phyloP scores from a whole-genome alignment of 192 early-diverging fungal genomes.

The Entophlyctis luteolus region DNA sequence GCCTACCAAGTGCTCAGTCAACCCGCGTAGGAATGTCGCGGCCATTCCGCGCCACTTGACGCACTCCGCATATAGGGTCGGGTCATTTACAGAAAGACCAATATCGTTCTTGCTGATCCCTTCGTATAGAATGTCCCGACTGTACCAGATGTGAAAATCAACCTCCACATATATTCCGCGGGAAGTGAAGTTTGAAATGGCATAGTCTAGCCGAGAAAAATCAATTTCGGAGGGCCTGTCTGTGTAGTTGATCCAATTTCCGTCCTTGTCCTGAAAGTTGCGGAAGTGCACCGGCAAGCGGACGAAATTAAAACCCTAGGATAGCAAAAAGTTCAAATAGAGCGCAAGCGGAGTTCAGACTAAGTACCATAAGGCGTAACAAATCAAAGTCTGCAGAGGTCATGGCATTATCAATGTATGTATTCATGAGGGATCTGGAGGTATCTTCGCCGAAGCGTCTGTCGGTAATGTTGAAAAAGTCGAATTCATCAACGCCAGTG shows the following conservation, averaged over 20 bases:
- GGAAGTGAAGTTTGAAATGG: not conserved
- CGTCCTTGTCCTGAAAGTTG: not conserved
- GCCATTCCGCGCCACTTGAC: not conserved
- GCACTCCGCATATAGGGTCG: not conserved
- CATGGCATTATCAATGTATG: not conserved
- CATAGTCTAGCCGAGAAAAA: not conserved
- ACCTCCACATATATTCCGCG: not conserved
- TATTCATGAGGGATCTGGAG: not conserved
- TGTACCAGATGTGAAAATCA: not conserved
- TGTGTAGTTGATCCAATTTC: constrained; percentile 1
- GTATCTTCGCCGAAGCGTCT: not conserved
- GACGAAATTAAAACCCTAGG: not conserved
- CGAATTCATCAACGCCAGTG: not conserved
- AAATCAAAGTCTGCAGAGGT: not conserved
- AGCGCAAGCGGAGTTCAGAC: not conserved
- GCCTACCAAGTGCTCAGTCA: not conserved
- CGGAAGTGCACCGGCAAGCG: constrained; percentile 3
- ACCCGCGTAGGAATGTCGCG: not conserved
- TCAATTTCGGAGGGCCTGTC: not conserved
- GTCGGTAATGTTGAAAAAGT: not conserved
- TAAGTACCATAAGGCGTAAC: not conserved
- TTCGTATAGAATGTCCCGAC: not conserved
- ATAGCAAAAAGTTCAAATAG: not conserved
- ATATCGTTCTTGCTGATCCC: not conserved
- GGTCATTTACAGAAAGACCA: not conserved